phyloP scores from a whole-genome alignment of 2,329 filamentous ascomycete species.

The Paraphaeosphaeria minitans region DNA sequence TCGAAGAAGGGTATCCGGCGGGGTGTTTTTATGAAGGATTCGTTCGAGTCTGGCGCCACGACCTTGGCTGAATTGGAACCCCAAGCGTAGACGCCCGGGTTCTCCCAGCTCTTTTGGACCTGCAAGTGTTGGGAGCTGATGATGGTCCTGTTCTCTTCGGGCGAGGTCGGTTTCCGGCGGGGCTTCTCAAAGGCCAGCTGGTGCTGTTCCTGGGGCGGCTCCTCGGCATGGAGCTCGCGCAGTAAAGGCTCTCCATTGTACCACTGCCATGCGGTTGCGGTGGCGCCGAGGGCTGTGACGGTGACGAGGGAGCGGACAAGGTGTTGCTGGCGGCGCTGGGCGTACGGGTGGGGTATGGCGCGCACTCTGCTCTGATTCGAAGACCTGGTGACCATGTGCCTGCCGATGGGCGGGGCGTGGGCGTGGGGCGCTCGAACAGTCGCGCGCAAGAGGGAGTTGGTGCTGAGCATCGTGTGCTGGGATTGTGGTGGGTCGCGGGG shows the following conservation, averaged over 20 bases:
- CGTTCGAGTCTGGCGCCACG: slow-evolving; percentile 81
- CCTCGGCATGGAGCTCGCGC: slow-evolving; percentile 55
- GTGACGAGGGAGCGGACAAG: slow-evolving; percentile 51
- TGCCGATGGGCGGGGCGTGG: slow-evolving; percentile 31
- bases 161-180: slow-evolving; percentile 59
- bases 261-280: slow-evolving; percentile 53
- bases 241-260: slow-evolving; percentile 48
- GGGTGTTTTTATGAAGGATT: slow-evolving; percentile 78
- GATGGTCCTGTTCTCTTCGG: slow-evolving; percentile 74
- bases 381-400: slow-evolving; percentile 30
- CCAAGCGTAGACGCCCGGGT: slow-evolving; percentile 92
- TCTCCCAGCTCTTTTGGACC: slow-evolving; percentile 78
- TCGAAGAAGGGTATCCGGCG: slow-evolving; percentile 82
- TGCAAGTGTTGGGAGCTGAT: slow-evolving; percentile 87
- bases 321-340: slow-evolving; percentile 52
- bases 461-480: slow-evolving; percentile 36
- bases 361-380: slow-evolving; percentile 29
- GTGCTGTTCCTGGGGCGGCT: slow-evolving; percentile 51
- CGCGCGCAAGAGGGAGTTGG: slow-evolving; percentile 38
- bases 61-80: slow-evolving; percentile 85
- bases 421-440: slow-evolving; percentile 29
- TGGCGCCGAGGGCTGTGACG: slow-evolving; percentile 50
- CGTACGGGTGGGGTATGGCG: slow-evolving; percentile 44
- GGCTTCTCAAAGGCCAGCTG: slow-evolving; percentile 72
- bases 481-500: slow-evolving; percentile 2